Evolutionary conservation across 805 yeast genomes (phyloP), one percentile per base, ranked within the genome.

Genomic region (Suhomyces emberorum): DNA sequence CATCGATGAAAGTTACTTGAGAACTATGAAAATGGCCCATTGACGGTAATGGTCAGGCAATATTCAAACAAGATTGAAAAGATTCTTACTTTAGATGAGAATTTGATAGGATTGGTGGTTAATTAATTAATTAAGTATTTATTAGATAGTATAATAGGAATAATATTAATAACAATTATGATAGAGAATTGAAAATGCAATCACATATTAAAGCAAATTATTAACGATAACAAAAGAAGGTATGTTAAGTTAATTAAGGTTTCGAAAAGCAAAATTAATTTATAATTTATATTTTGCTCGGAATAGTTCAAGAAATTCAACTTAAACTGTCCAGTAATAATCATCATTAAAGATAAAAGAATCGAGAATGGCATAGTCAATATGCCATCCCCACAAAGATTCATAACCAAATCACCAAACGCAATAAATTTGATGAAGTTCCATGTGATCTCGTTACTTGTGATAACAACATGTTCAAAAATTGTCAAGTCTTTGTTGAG

Each of bases 1-100:
- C 44, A 68, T 67, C 2, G 64, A 68, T 47, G 67, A 66, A 30
- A 59, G 57, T 23, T 64, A 54, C 42, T 49, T 65, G 39, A 44
- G 30, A 4, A 26, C 31, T n/a, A n/a, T n/a, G n/a, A n/a, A n/a
- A n/a, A n/a, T n/a, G n/a, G n/a, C n/a, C n/a, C n/a, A n/a, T n/a
- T 20, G 10, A 10, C 7, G 23, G 23, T 7, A 7, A 7, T 20
- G 23, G 23, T 10, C 7, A 10, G 23, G 9, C 23, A 7, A 10
- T 10, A 7, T 7, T 7, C 23, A 7, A 20, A 10, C 23, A 20
- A 10, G 23, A 20, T 20, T 7, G 23, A 7, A 20, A 20, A 20
- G 23, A 20, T 20, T 7, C 23, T n/a, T n/a, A n/a, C n/a, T n/a
- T n/a, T 15, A 26, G 12, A 30, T 30, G 38, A 24, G 20, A 18